Evolutionary conservation across 192 early-diverging fungal species (phyloP), one percentile per base, ranked within the genome.

Genomic region (Coemansia pectinata): DNA sequence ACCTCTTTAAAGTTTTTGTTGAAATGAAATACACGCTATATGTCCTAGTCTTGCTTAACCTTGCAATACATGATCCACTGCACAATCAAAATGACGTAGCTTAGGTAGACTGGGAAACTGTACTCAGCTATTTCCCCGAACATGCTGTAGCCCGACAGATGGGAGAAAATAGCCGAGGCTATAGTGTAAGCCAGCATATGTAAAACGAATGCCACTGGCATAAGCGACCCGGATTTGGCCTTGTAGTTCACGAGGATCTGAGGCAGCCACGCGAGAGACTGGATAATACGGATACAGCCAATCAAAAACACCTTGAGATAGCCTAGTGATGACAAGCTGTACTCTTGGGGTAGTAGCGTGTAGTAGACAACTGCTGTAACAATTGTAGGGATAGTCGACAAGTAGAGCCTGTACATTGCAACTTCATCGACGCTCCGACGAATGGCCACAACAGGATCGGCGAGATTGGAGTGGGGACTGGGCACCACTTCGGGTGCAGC

Each of bases 371-470:
- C 27, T 8, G 25, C 41, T 23, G 41, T 4, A 5, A 44, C 39
- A 39, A 67, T 38, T 5, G 14, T 27, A 15, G 34, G 65, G 25
- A 39, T 41, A 21, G 27, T 55, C 19, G 41, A 39, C 15, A 67
- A 39, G 38, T 41, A 23, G 15, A 67, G 53, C 52, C 50, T 41
- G 21, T 55, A 41, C 50, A 67, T 55, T 19, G 65, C 65, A 12
- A 44, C 25, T 21, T n/a, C 23, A 38, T 67, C 65, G 53, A 67
- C 29, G 14, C 52, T 67, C 48, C 19, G 33, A 29, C 65, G 65
- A 17, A 58, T 44, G 23, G 38, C 57, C 21, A 36, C 21, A 9
- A 58, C 57, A 34, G 50, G 48, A 19, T 66, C 48, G 34, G 52
- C 33, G 50, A 39, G 61, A 10, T 52, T 50, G 17, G 21, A 59